Evolutionary conservation across 768 basidiomycete species (phyloP).

Genomic region (Phylloporus rhodoxanthus): DNA sequence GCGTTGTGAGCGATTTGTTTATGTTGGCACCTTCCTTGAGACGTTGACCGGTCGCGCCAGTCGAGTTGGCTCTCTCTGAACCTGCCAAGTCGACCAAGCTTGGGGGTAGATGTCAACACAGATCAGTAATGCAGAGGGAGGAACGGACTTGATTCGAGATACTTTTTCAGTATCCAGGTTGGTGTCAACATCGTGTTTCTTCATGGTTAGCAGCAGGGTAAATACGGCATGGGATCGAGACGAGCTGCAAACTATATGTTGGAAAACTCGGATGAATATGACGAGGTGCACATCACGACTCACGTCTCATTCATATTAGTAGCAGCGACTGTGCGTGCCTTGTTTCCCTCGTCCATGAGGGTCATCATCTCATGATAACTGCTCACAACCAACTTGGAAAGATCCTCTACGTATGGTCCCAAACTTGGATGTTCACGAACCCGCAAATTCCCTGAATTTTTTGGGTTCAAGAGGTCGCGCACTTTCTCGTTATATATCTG

Average conservation of each 20-base stretch:
- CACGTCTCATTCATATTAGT: conserved; percentile 99
- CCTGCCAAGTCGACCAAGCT: conserved; percentile 95
- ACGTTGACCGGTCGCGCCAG: conserved; percentile 93
- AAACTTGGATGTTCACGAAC: conserved; percentile 95
- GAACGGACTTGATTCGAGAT: conserved; percentile 82
- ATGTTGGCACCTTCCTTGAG: conserved; percentile 98
- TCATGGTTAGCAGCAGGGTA: conserved; percentile 91
- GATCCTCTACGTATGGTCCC: conserved; percentile 97
- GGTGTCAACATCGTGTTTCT: conserved; percentile 74
- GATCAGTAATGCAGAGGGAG: background rate
- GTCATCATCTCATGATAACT: conserved; percentile 97
- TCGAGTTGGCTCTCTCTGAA: conserved; percentile 94
- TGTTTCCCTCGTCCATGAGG: conserved; percentile 99
- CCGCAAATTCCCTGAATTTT: conserved; percentile 91
- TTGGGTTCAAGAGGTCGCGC: conserved; percentile 93
- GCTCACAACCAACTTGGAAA: conserved; percentile 87
- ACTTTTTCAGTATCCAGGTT: conserved; percentile 96
- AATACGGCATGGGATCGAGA: conserved; percentile 98
- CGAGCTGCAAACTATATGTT: conserved; percentile 45
- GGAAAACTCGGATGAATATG: background rate
- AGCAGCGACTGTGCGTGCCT: conserved; percentile 95
- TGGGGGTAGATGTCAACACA: conserved; percentile 9
- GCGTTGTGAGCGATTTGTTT: conserved; percentile 96
- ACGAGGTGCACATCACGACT: conserved; percentile 23
- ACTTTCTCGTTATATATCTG: conserved; percentile 98